A percentile compares a stretch with the other conserved stretches of the same genome.
Evolutionary conservation across 1,284 basidiomycete species (phyloP).

Genomic region (Boletus sp.): DNA sequence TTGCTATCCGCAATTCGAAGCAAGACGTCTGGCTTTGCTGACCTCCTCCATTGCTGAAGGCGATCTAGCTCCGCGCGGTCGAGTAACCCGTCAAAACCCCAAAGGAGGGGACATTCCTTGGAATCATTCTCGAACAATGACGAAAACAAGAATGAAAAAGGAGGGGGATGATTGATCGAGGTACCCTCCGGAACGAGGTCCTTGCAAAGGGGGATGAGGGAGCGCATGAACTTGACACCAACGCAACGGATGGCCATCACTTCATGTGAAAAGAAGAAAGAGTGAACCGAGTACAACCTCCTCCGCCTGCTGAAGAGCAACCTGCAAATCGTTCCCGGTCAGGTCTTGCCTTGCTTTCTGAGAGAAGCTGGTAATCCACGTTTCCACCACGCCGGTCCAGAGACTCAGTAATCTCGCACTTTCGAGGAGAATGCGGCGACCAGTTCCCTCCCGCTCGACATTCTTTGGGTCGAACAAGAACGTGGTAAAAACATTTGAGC

Average conservation of each 20-base stretch:
- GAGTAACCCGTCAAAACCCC: slow-evolving; percentile 69
- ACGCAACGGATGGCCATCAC: slow-evolving; percentile 51
- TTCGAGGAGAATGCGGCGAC: slow-evolving; percentile 66
- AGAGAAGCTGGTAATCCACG: slow-evolving; percentile 60
- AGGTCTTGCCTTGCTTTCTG: slow-evolving; percentile 47
- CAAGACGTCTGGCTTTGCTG: slow-evolving; percentile 53
- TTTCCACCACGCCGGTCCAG: slow-evolving; percentile 78
- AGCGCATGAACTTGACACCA: slow-evolving; percentile 65
- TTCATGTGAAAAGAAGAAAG: slow-evolving; percentile 79
- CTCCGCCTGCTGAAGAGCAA: slow-evolving; percentile 48
- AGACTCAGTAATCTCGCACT: slow-evolving; percentile 65
- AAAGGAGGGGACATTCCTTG: slow-evolving; percentile 48
- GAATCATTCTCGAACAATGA: slow-evolving; percentile 41
- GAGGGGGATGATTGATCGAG: slow-evolving; percentile 26
- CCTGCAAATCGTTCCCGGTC: slow-evolving; percentile 43
- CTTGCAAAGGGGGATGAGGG: slow-evolving; percentile 47
- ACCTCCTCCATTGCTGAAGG: slow-evolving; percentile 65
- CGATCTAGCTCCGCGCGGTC: slow-evolving; percentile 61
- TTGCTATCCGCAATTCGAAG: slow-evolving; percentile 70
- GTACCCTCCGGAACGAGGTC: slow-evolving; percentile 45
- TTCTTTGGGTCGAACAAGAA: slow-evolving; percentile 79
- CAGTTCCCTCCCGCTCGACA: slow-evolving; percentile 69
- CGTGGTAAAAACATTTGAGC: slow-evolving; percentile 69
- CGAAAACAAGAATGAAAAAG: slow-evolving; percentile 46
- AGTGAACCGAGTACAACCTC: slow-evolving; percentile 77